These are phyloP conservation scores for Curvularia hawaiiensis DNA, from an alignment of 2,329 filamentous ascomycete genomes.

Conservation along the genomic window DNA sequence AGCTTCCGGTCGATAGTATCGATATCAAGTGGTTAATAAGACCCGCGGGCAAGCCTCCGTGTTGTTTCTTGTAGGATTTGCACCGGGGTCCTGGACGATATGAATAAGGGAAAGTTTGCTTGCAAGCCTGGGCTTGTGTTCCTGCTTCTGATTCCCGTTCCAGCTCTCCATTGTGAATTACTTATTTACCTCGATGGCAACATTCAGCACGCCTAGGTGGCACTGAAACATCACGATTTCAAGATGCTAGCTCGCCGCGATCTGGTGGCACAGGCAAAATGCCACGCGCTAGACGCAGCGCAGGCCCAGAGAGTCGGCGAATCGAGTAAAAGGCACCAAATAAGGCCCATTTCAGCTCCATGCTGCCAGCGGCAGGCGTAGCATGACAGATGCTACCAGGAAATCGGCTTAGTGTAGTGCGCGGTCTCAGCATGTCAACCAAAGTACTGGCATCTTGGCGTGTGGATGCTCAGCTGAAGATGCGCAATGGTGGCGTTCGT, in stretches of 20 bases:
- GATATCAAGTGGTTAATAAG: conserved; percentile 26
- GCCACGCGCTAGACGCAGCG: conserved; percentile 22
- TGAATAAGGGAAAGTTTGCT: conserved; percentile 33
- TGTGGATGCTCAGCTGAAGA: conserved; percentile 40
- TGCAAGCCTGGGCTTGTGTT: conserved; percentile 20
- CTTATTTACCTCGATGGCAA: conserved; percentile 10
- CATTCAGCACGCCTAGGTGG: conserved; percentile 12
- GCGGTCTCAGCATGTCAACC: conserved; percentile 31
- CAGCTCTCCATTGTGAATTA: conserved; percentile 12
- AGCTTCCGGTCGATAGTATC: conserved; percentile 31
- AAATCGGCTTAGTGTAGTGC: conserved; percentile 31
- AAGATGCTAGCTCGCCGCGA: conserved; percentile 10
- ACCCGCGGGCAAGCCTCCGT: conserved; percentile 18
- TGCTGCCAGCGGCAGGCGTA: conserved; percentile 40
- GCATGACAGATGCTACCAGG: conserved; percentile 40
- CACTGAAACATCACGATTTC: conserved; percentile 7
- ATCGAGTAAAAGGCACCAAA: conserved; percentile 17
- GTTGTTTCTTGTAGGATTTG: conserved; percentile 33
- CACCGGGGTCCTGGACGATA: conserved; percentile 31
- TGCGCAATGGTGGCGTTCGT: conserved; percentile 36
- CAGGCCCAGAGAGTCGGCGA: conserved; percentile 31
- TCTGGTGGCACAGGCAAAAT: conserved; percentile 18
- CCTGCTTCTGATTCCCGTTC: conserved; percentile 20
- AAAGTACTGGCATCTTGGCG: conserved; percentile 30
- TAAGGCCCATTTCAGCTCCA: conserved; percentile 43